These are phyloP conservation scores for Amanita fuliginea DNA, from an alignment of 768 basidiomycete species.

Conservation along the genomic window DNA sequence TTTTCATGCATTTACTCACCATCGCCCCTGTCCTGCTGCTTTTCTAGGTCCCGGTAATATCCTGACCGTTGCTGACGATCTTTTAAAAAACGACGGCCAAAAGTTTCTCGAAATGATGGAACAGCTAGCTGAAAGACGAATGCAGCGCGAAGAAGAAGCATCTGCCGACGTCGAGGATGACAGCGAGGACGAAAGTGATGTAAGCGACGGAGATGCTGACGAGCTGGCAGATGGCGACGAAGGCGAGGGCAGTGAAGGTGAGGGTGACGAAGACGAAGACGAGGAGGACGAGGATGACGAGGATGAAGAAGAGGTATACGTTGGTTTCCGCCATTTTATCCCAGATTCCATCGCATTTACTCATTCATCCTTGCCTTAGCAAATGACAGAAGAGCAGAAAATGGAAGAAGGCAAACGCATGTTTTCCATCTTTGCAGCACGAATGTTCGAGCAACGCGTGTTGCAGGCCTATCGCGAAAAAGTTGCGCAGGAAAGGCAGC, in stretches of 20 bases:
- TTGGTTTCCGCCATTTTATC: constrained; percentile 9
- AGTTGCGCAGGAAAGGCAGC: constrained; percentile 91
- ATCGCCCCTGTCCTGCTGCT: constrained; percentile 8
- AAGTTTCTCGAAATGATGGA: constrained; percentile 99
- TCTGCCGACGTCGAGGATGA: constrained; percentile 35
- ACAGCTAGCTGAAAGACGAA: constrained; percentile 87
- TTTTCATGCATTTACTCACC: constrained; percentile 9
- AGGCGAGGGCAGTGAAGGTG: constrained; percentile 47
- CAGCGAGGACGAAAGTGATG: constrained; percentile 35
- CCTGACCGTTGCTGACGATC: constrained; percentile 95
- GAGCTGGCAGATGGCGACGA: constrained; percentile 55
- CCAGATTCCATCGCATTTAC: constrained; percentile 7
- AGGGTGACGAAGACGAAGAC: constrained; percentile 42
- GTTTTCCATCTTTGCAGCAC: constrained; percentile 99
- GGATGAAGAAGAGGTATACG: constrained; percentile 45
- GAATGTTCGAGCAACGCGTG: constrained; percentile 99
- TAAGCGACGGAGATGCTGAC: constrained; percentile 47
- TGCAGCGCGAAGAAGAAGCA: constrained; percentile 75
- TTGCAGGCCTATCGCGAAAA: constrained; percentile 94
- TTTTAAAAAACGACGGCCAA: constrained; percentile 96
- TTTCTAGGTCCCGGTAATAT: constrained; percentile 78
- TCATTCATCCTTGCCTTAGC: constrained; percentile 23
- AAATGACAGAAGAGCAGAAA: constrained; percentile 92
- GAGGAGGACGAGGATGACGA: constrained; percentile 53
- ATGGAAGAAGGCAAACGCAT: constrained; percentile 99